Evolutionary conservation across 164 flowering plant species (phyloP).

Genomic region (Annona cherimola): DNA sequence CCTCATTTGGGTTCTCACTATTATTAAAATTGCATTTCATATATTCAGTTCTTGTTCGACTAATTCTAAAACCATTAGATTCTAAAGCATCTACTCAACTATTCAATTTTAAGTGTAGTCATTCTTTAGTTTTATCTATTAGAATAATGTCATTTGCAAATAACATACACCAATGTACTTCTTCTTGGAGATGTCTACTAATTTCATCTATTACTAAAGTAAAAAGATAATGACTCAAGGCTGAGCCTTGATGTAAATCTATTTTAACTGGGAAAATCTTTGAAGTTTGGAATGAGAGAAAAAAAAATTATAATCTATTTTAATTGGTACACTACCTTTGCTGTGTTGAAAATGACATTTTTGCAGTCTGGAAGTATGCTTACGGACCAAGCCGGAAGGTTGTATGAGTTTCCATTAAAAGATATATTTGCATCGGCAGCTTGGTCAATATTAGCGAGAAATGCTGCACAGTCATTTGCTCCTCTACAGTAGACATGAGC

Average conservation of each 20-base stretch:
- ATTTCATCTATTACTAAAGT: no score
- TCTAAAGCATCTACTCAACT: no score
- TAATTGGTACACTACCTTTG: constrained; percentile 36
- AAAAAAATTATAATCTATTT: not conserved
- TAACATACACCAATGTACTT: no score
- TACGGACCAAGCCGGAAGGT: constrained; percentile 73
- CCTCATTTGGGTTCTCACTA: not conserved
- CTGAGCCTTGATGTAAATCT: no score
- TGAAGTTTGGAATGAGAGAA: not conserved
- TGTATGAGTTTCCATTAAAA: constrained; percentile 40
- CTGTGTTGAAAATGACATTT: constrained; percentile 58
- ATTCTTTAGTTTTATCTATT: no score
- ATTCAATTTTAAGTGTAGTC: no score
- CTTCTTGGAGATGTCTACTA: no score
- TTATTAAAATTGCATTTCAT: no score
- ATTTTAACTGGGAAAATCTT: not conserved
- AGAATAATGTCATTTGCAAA: no score
- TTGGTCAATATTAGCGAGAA: constrained; percentile 53
- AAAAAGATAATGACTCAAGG: no score
- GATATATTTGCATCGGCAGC: constrained; percentile 36
- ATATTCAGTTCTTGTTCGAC: no score
- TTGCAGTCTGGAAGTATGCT: constrained; percentile 76
- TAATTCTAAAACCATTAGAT: no score
- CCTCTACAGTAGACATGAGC: constrained; percentile 45
- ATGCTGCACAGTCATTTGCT: constrained; percentile 52